Evolutionary conservation across 768 basidiomycete species (phyloP).

Genomic region (Rhodosporidiobolus odoratus): DNA sequence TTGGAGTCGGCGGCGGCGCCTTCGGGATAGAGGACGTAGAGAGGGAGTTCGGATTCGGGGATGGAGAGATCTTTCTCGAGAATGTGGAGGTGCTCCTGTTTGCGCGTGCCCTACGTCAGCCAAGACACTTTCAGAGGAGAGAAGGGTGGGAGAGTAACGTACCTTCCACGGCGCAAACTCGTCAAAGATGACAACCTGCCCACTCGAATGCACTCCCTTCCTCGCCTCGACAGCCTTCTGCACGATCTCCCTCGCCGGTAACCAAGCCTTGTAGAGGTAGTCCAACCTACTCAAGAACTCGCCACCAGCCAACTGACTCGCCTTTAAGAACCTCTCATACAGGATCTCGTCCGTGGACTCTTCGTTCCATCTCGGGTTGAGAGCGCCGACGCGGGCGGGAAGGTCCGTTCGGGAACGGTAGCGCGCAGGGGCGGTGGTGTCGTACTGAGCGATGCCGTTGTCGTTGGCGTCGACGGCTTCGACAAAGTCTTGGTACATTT

Average conservation of each 20-base stretch:
- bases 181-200: slow-evolving; percentile 73
- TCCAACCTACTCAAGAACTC: slow-evolving; percentile 76
- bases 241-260: slow-evolving; percentile 82
- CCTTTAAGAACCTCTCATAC: slow-evolving; percentile 76
- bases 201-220: slow-evolving; percentile 59
- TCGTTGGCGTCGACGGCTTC: slow-evolving; percentile 74
- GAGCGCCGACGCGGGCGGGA: slow-evolving; percentile 68
- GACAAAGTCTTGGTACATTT: slow-evolving; percentile 89
- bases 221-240: slow-evolving; percentile 57
- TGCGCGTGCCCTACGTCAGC: too few relatives aligned
- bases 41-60: slow-evolving; percentile 55
- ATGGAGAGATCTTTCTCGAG: slow-evolving; percentile 62
- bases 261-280: slow-evolving; percentile 83
- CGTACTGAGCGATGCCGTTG: slow-evolving; percentile 83
- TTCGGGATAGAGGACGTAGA: slow-evolving; percentile 88
- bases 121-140: slow-evolving; percentile 26
- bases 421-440: slow-evolving; percentile 13
- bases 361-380: slow-evolving; percentile 94
- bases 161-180: slow-evolving; percentile 80
- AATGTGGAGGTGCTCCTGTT: slow-evolving; percentile 81
- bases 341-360: slow-evolving; percentile 58
- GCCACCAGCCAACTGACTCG: slow-evolving; percentile 72
- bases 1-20: slow-evolving; percentile 44
- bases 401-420: slow-evolving; percentile 79
- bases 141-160: background rate